Base-by-base conservation (phyloP, 2,329 filamentous ascomycete species). In the Colletotrichum spinosum region DNA sequence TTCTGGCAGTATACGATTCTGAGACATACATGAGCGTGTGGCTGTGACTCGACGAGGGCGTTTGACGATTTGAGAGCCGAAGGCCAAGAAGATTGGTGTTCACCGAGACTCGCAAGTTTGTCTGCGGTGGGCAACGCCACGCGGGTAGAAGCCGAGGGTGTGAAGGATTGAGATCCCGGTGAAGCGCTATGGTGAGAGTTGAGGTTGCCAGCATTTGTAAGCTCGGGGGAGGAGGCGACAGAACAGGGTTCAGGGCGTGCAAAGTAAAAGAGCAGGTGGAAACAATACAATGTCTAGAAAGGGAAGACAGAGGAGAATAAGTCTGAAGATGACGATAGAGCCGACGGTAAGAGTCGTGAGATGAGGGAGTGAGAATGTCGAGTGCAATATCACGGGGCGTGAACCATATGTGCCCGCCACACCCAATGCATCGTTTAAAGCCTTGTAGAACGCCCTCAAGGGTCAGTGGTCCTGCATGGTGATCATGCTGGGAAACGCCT, bases 121-220 rank as follows among this genome's bases (percentile, higher is more conserved):
- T 33, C 62, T 65, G 39, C 25, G 6, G 56, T 62, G 51, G 35
- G 53, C 51, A 38, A 55, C 61, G 61, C 61, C 57, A 65, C 50
- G 39, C 44, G 45, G 61, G 56, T 55, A 55, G 39, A 33, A 59
- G 34, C 51, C 50, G 45, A 17, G 50, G 10, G 50, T 4, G 44
- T 13, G 15, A 39, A 38, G 42, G 13, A 34, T 35, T 8, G 49
- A 12, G 17, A 15, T 34, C n/a, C 34, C 11, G 9, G 55, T 35
- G 48, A 48, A 53, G 15, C 6, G 15, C 34, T 50, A 10, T 41
- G 38, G 38, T 13, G 33, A 34, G 41, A 42, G 57, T n/a, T n/a
- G 41, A 9, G 12, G 8, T 17, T 44, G 45, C 55, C 38, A 48
- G 48, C 46, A 58, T 37, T 4, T 33, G 38, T 58, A 39, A 48